These are phyloP conservation scores for Thraustochytrium striatum DNA, from an alignment of 352 stramenopile genomes.

Conservation along the genomic window DNA sequence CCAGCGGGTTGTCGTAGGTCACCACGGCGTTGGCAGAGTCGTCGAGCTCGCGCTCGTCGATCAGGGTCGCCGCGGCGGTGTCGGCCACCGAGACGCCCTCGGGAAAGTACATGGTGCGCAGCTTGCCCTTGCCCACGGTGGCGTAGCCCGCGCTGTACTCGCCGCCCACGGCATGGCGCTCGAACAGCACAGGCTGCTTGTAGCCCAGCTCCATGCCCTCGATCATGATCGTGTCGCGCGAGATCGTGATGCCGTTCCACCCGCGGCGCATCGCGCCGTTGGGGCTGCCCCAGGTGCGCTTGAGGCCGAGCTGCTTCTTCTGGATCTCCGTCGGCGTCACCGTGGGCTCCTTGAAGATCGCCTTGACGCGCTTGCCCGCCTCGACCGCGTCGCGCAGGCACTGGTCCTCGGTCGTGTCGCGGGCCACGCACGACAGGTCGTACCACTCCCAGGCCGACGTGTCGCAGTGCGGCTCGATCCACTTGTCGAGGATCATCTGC, in stretches of 20 bases:
- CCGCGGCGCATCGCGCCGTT: slow-evolving; percentile 73
- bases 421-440: slow-evolving; percentile 67
- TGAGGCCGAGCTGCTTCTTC: slow-evolving; percentile 68
- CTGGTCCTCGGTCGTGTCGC: slow-evolving; percentile 70
- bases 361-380: slow-evolving; percentile 65
- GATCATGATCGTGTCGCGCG: slow-evolving; percentile 78
- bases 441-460: slow-evolving; percentile 67
- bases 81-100: slow-evolving; percentile 54
- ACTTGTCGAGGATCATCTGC: slow-evolving; percentile 69
- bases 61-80: slow-evolving; percentile 61
- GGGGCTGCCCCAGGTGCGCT: slow-evolving; percentile 66
- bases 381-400: slow-evolving; percentile 68
- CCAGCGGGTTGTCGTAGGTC: slow-evolving; percentile 79
- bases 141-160: slow-evolving; percentile 75
- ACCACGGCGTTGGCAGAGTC: slow-evolving; percentile 73
- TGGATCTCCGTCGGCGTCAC: slow-evolving; percentile 71
- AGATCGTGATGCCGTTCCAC: slow-evolving; percentile 78
- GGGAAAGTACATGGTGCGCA: slow-evolving; percentile 72
- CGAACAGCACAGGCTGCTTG: slow-evolving; percentile 74
- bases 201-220: slow-evolving; percentile 74
- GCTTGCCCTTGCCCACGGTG: slow-evolving; percentile 64
- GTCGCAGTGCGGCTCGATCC: slow-evolving; percentile 74
- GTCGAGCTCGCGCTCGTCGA: slow-evolving; percentile 70
- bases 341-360: slow-evolving; percentile 81
- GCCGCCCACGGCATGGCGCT: slow-evolving; percentile 73